phyloP scores from a whole-genome alignment of 2,329 filamentous ascomycete species.

The Pseudogymnoascus sp. region DNA sequence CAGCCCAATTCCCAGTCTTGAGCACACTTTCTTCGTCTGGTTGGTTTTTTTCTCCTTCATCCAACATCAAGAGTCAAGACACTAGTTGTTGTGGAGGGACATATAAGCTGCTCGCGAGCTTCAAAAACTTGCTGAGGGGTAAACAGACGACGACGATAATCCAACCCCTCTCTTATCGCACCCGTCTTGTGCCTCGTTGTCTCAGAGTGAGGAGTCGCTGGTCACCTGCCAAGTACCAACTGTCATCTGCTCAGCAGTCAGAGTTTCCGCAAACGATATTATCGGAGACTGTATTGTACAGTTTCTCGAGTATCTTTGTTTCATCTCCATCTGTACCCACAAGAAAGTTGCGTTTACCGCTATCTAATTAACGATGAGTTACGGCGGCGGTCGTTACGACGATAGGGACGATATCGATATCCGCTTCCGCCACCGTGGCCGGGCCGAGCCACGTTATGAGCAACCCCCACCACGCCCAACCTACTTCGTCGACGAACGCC shows the following conservation, averaged over 20 bases:
- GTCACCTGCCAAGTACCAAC: conserved; percentile 4
- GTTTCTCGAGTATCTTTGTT: not conserved
- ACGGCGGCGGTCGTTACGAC: conserved; percentile 37
- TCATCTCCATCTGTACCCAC: not conserved
- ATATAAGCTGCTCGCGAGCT: conserved; percentile 6
- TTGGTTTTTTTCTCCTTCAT: conserved; percentile 4
- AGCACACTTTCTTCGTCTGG: not conserved
- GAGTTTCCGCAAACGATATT: conserved; percentile 1
- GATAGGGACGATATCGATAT: conserved; percentile 52
- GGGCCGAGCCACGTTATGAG: conserved; percentile 14
- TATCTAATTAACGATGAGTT: conserved; percentile 5
- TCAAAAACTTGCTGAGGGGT: conserved; percentile 7
- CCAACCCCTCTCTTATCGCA: not conserved
- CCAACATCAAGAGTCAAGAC: conserved; percentile 1
- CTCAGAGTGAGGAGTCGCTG: not conserved
- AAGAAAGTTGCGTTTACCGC: conserved; percentile 1
- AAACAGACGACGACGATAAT: not conserved
- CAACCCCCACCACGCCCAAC: conserved; percentile 29
- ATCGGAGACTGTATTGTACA: not conserved
- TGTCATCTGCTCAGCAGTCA: not conserved
- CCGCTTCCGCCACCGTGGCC: conserved; percentile 35
- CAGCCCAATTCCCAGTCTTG: conserved; percentile 1
- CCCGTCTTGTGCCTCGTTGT: not conserved
- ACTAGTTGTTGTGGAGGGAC: conserved; percentile 3
- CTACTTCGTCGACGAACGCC: conserved; percentile 40